These are phyloP conservation scores for Geranium brycei DNA, from an alignment of 345 rosid species.

Conservation along the genomic window DNA sequence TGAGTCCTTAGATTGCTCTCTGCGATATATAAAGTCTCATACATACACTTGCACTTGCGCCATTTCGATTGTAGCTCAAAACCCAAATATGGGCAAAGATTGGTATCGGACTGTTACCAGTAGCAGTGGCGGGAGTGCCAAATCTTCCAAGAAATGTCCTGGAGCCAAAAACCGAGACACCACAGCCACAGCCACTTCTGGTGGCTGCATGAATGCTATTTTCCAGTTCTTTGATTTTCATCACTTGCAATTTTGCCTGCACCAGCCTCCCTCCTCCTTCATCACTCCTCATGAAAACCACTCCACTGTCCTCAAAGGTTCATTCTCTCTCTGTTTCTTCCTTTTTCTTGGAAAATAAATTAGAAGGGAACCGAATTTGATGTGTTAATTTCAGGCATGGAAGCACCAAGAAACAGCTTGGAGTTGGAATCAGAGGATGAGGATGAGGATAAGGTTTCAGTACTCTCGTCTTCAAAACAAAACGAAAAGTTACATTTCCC, in stretches of 20 bases:
- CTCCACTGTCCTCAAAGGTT: slow-evolving; percentile 30
- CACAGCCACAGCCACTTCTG: slow-evolving; percentile 7
- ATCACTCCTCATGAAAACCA: slow-evolving; percentile 3
- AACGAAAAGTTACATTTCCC: slow-evolving; percentile 34
- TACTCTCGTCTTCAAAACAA: slow-evolving; percentile 10
- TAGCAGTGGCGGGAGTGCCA: slow-evolving; percentile 10
- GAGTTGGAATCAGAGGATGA: slow-evolving; percentile 32
- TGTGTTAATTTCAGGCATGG: slow-evolving; percentile 38
- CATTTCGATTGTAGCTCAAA: neutral
- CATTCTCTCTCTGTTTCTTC: neutral
- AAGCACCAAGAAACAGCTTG: slow-evolving; percentile 78
- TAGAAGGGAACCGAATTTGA: neutral
- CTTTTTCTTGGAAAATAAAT: neutral
- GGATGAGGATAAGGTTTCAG: neutral
- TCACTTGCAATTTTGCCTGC: slow-evolving; percentile 33
- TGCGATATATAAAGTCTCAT: no score
- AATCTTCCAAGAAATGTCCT: slow-evolving; percentile 21
- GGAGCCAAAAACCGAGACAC: neutral
- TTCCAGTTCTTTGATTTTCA: slow-evolving; percentile 69
- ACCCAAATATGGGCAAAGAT: slow-evolving; percentile 40
- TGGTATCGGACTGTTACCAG: slow-evolving; percentile 18
- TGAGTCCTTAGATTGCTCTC: no score
- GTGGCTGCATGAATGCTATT: slow-evolving; percentile 77
- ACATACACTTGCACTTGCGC: no score
- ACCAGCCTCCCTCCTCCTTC: slow-evolving; percentile 36